Base-by-base conservation (phyloP, 805 yeast species). In the Starmerella gropengiesseri region DNA sequence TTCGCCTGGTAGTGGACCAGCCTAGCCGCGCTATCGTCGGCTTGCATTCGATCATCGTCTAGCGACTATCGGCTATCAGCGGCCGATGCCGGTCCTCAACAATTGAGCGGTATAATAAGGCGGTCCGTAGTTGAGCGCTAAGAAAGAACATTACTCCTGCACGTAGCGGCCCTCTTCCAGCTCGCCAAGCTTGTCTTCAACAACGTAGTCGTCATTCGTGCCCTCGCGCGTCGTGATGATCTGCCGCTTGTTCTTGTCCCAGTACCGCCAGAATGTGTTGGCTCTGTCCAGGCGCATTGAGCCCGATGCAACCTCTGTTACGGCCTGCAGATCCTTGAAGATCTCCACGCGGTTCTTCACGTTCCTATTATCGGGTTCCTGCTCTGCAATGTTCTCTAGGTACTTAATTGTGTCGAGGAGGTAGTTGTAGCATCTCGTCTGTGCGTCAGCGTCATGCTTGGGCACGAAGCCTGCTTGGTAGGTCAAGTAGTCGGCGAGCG, bases 251-350 rank as follows among this genome's bases (percentile, higher is more conserved):
- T 54, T 53, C 44, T 53, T 55, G 50, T 61, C 65, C 66, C 66
- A 62, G 47, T 60, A 55, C 12, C 49, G 41, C 66, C 66, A 62
- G 47, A 62, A 62, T 41, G 49, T 58, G 31, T 53, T 40, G 25
- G 65, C 60, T 18, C 53, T 41, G 37, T 20, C 40, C 13, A 41
- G 33, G 2, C 51, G 39, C 33, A 21, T 18, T 27, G 54, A 46
- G 17, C 50, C 52, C 3, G 37, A n/a, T 14, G 55, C 50, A 7
- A 22, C 23, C 27, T 54, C 37, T 37, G 40, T 37, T 49, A 57
- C 27, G 34, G 48, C 25, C 38, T 49, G 8, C 39, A 55, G 27
- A 26, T 46, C 51, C 27, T 40, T 37, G 29, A 44, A 41, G 2
- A 50, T 19, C 12, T 20, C 16, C 17, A 37, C 30, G 9, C 35